Base-by-base conservation (phyloP, 2,329 filamentous ascomycete genomes). In the Penicillium sp. region DNA sequence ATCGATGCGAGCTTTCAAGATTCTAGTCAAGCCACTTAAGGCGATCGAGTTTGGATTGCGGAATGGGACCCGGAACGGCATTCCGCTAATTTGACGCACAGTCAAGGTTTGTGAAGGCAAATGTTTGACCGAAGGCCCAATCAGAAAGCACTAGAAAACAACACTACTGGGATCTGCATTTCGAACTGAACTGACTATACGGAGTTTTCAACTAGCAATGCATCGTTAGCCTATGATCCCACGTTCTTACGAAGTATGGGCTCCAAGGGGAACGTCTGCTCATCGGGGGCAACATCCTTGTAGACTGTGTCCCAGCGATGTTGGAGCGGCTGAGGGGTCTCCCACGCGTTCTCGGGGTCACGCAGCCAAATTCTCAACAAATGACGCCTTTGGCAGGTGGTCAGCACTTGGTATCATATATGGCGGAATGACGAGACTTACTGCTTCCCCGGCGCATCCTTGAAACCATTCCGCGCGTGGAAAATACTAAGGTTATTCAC, bases 401-500 rank as follows among this genome's bases (percentile, higher is more conserved):
- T 34, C 31, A 34, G 31, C 31, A 11, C 31, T 34, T 34, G 24
- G 8, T 27, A 27, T 27, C 3, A 27, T 29, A 22, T 13, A 24
- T 13, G 41, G 13, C 4, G 11, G 18, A 45, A 27, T 27, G 24
- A 27, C 42, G 38, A 31, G 5, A 66, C 73, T 64, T 57, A 76
- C 72, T 76, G 68, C 54, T 75, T 69, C 3, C 64, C 67, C 2
- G 62, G 58, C 0, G 57, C 67, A 62, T 81, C 74, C 22, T 45
- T 71, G 45, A 81, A 82, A 1, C 70, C 75, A 53, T 79, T 75
- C 1, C 80, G 68, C 1, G 78, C 77, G 67, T 82, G 79, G 58
- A 82, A 79, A 24, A 82, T 73, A n/a, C 71, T 74, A 5, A 82
- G 51, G 39, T 82, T 82, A 58, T 82, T 82, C n/a, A 76, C 71